Conservation (phyloP, 805 yeast genomes). For the Diddensiella santjacobensis region DNA sequence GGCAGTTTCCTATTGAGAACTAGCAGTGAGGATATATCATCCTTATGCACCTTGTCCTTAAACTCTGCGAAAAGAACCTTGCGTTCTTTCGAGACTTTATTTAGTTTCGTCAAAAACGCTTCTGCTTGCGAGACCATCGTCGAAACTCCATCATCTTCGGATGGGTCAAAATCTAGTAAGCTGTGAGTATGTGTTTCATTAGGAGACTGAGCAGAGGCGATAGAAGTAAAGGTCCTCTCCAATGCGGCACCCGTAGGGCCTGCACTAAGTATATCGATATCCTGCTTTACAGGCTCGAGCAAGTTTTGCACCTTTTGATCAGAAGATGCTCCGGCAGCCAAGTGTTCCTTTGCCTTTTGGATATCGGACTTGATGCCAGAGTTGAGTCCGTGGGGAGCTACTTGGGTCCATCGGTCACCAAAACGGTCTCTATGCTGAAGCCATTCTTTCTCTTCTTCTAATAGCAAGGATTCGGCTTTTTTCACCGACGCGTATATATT, state of each 20-base stretch:
- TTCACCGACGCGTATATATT: constrained; percentile 29
- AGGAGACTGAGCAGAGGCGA: constrained; percentile 10
- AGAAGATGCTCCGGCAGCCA: constrained; percentile 38
- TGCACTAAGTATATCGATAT: constrained; percentile 42
- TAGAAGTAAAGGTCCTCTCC: constrained; percentile 30
- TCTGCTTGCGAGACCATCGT: constrained; percentile 49
- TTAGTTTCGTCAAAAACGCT: constrained; percentile 56
- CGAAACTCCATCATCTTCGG: constrained; percentile 32
- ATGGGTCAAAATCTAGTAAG: constrained; percentile 67
- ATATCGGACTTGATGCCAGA: constrained; percentile 28
- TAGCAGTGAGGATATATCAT: constrained; percentile 77
- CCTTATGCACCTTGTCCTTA: constrained; percentile 66
- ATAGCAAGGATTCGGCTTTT: constrained; percentile 26
- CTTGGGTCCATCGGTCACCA: constrained; percentile 40
- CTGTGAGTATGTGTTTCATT: constrained; percentile 34
- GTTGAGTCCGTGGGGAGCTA: constrained; percentile 33
- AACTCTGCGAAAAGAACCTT: constrained; percentile 56
- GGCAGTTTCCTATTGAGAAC: constrained; percentile 59
- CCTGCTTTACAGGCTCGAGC: constrained; percentile 41
- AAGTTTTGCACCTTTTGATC: constrained; percentile 57
- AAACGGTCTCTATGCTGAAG: constrained; percentile 34
- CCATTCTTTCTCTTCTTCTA: constrained; percentile 38
- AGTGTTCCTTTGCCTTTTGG: constrained; percentile 32
- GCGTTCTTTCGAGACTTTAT: constrained; percentile 61
- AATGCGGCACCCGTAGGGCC: constrained; percentile 45